Base-by-base conservation (phyloP, 441 rosid genomes). In the Adansonia rubrostipa region DNA sequence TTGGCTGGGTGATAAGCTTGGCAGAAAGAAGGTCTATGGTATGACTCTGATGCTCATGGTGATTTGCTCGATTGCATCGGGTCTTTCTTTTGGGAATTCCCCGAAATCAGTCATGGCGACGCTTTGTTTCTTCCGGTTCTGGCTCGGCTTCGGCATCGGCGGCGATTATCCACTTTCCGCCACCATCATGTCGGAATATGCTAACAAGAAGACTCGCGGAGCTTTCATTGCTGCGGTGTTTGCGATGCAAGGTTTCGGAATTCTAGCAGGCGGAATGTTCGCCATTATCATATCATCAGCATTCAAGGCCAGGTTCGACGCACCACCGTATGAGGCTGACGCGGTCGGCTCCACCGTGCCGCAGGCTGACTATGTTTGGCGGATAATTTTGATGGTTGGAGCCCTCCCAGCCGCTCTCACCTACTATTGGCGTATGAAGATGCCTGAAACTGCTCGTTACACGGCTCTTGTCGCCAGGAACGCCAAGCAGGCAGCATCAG, bases 171-270 rank as follows among this genome's bases (percentile, higher is more conserved):
- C 33, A 28, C 33, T 28, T 28, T 28, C 33, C 33, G 33, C 33
- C 33, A 28, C 33, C 33, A 28, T 28, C 33, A 28, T 28, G 33
- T 28, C 33, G 33, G 33, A 28, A 28, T 28, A 28, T 28, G 33
- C 33, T 28, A 28, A 28, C 33, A 28, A 28, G 33, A 28, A 28
- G 33, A 28, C 33, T 28, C 33, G 33, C 33, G 33, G 33, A 28
- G 33, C 33, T 28, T 28, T 28, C 33, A 28, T 28, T 28, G 33
- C 33, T 28, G 33, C 33, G 33, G 33, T 28, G 33, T 28, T 28
- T 71, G 97, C 97, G 0, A 92, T 93, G 97, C 97, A 92, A 76
- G 97, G 97, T 0, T 93, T 93, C 17, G 97, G 97, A 61, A 93
- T 93, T 76, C 78, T 93, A 65, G 88, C 89, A 0, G 97, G 94